These are phyloP conservation scores for Trichoderma semiorbis DNA, from an alignment of 2,329 filamentous ascomycete species.

Conservation along the genomic window DNA sequence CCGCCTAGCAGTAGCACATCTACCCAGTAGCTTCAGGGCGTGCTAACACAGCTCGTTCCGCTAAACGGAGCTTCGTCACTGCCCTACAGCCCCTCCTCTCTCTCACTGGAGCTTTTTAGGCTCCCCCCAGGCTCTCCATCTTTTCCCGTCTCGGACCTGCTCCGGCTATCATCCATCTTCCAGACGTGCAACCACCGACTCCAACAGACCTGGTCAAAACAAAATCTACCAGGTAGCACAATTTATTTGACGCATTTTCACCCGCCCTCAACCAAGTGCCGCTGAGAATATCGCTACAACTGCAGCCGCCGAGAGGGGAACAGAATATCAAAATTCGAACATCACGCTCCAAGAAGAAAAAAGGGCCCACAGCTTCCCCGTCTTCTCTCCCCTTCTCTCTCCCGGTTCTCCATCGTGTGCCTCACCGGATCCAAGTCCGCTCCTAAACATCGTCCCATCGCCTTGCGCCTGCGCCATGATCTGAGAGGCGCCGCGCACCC, in stretches of 20 bases:
- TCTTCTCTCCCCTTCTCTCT: neutral
- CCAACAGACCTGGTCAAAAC: neutral
- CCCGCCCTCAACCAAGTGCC: neutral
- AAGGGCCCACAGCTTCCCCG: neutral
- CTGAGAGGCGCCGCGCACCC: conserved; percentile 11
- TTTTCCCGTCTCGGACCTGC: neutral
- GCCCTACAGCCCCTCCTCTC: neutral
- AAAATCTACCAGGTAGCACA: neutral
- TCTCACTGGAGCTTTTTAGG: neutral
- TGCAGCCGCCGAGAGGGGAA: neutral
- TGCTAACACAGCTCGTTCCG: neutral
- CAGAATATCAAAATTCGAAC: neutral
- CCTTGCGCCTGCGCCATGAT: conserved; percentile 17
- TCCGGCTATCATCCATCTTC: neutral
- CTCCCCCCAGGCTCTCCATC: conserved; percentile 1
- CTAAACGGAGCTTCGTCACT: conserved; percentile 1
- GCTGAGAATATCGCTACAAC: neutral
- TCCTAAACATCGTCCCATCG: conserved; percentile 5
- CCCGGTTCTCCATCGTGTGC: neutral
- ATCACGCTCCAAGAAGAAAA: neutral
- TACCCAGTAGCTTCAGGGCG: neutral
- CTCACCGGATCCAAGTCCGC: neutral
- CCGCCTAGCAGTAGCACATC: neutral
- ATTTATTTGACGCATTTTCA: neutral
- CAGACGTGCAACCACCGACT: conserved; percentile 3